Evolutionary conservation across 2,329 filamentous ascomycete genomes (phyloP).

Genomic region (Arthroderma sp.): DNA sequence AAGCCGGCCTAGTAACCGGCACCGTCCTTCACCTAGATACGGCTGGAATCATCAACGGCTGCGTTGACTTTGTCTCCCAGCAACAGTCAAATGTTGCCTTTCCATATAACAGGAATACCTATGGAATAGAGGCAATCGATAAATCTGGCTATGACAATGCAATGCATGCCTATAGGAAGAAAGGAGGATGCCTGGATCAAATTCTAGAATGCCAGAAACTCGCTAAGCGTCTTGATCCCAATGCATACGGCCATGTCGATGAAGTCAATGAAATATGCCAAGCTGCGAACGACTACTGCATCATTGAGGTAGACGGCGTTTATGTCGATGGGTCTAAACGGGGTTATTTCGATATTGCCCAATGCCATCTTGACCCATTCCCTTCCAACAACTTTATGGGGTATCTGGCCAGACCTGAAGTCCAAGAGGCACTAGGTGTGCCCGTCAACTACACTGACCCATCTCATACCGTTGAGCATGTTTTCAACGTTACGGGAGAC

Average conservation of each 20-base stretch:
- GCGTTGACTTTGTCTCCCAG: constrained; percentile 49
- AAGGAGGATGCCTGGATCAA: constrained; percentile 44
- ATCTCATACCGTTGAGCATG: constrained; percentile 32
- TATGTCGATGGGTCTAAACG: constrained; percentile 37
- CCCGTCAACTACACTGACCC: constrained; percentile 47
- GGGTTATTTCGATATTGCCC: constrained; percentile 48
- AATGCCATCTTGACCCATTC: constrained; percentile 42
- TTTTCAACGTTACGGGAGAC: constrained; percentile 46
- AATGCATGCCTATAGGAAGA: constrained; percentile 36
- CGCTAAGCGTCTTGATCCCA: constrained; percentile 39
- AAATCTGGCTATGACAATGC: constrained; percentile 39
- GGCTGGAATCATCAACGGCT: constrained; percentile 46
- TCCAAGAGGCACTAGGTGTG: constrained; percentile 46
- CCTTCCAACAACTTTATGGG: constrained; percentile 40
- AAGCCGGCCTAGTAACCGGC: constrained; percentile 19
- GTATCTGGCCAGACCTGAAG: constrained; percentile 46
- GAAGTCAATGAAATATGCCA: constrained; percentile 37
- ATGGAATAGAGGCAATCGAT: constrained; percentile 32
- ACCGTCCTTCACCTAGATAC: constrained; percentile 41
- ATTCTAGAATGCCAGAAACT: constrained; percentile 41
- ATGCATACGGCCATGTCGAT: constrained; percentile 34
- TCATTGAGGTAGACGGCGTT: constrained; percentile 42
- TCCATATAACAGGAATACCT: constrained; percentile 46
- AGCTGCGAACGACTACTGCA: constrained; percentile 38
- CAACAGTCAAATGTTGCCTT: constrained; percentile 40